Percentiles rank a stretch among this genome's conserved stretches.
Evolutionary conservation across 306 rosid species (phyloP).

Genomic region (Arachis hypogaea): DNA sequence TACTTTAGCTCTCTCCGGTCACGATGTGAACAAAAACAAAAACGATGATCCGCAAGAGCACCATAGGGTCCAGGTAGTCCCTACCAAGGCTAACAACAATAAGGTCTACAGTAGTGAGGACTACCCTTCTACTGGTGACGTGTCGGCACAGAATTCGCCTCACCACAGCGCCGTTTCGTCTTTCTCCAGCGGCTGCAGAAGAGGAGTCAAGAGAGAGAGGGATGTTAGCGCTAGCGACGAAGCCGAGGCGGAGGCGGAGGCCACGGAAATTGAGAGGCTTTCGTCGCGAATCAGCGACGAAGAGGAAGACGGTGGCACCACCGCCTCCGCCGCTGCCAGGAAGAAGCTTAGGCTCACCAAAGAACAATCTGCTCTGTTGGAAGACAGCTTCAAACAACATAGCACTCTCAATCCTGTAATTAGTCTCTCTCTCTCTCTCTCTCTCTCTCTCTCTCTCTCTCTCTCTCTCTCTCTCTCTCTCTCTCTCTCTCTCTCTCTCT

Average conservation of each 20-base stretch:
- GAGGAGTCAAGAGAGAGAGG: conserved; percentile 78
- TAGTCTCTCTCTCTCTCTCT: neutral
- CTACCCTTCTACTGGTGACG: conserved; percentile 25
- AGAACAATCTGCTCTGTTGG: conserved; percentile 87
- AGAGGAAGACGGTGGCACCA: conserved; percentile 71
- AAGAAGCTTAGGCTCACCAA: conserved; percentile 92
- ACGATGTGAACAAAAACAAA: neutral
- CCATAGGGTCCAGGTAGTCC: neutral
- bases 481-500: too few relatives aligned
- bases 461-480: too few relatives aligned
- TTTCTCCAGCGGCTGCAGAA: conserved; percentile 61
- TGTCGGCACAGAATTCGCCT: conserved; percentile 64
- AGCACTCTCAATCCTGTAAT: conserved; percentile 96
- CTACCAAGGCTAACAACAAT: neutral
- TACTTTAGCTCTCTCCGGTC: conserved; percentile 64
- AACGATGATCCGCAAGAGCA: neutral
- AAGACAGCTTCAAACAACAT: conserved; percentile 92
- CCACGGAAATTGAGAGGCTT: conserved; percentile 51
- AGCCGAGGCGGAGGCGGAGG: conserved; percentile 45
- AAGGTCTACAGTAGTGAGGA: conserved; percentile 26
- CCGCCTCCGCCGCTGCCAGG: conserved; percentile 53
- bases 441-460: neutral
- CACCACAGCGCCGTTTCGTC: conserved; percentile 79
- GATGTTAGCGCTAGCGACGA: conserved; percentile 56
- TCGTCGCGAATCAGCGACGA: conserved; percentile 78